Percentiles rank a stretch among this genome's conserved stretches.
Conservation (phyloP, 1,139 yeast genomes). For the Magnusiomyces tetraspermus region DNA sequence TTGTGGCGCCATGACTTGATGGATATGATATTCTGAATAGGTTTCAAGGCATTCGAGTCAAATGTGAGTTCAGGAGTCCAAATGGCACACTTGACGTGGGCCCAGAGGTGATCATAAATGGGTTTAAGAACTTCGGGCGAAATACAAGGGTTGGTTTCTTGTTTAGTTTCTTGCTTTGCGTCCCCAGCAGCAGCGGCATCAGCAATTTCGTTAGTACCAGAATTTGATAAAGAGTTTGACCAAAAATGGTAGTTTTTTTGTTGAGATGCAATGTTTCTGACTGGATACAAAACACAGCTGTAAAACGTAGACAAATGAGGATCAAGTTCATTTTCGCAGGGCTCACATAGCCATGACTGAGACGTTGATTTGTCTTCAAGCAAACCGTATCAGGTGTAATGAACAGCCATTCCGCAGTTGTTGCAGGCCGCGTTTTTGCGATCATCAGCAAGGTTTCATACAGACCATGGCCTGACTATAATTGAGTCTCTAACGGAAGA, state of each 20-base stretch:
- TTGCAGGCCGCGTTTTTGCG: slow-evolving; percentile 44
- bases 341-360: slow-evolving; percentile 65
- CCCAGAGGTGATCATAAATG: slow-evolving; percentile 67
- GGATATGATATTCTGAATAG: slow-evolving; percentile 31
- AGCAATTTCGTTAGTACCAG: slow-evolving; percentile 32
- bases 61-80: slow-evolving; percentile 40
- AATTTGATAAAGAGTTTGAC: not conserved
- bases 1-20: slow-evolving; percentile 22
- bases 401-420: slow-evolving; percentile 65
- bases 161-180: slow-evolving; percentile 28
- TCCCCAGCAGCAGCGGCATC: slow-evolving; percentile 6
- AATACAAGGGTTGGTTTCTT: slow-evolving; percentile 33
- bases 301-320: slow-evolving; percentile 52
- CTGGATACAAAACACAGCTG: slow-evolving; percentile 58
- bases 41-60: slow-evolving; percentile 38
- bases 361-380: slow-evolving; percentile 4
- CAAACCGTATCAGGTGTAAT: slow-evolving; percentile 61
- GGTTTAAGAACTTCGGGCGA: slow-evolving; percentile 64
- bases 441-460: slow-evolving; percentile 43
- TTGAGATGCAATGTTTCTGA: slow-evolving; percentile 32
- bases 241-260: not conserved
- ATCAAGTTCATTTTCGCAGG: slow-evolving; percentile 61
- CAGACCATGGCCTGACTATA: slow-evolving; percentile 40
- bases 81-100: slow-evolving; percentile 68
- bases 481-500: not conserved